phyloP scores from a whole-genome alignment of 2,329 filamentous ascomycete genomes.

The Fusarium proliferatum region DNA sequence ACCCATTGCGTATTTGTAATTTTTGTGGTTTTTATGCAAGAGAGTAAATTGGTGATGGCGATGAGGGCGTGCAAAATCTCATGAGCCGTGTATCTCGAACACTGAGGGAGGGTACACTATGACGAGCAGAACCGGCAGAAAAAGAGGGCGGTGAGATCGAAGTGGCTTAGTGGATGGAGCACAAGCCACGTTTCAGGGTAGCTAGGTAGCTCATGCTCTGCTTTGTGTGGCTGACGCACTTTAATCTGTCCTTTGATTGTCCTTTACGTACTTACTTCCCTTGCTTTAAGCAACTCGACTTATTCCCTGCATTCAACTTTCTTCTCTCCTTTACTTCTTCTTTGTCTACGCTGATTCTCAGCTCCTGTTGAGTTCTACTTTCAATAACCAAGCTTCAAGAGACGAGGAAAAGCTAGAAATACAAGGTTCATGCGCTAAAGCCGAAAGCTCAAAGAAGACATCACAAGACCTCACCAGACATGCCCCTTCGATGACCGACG shows the following conservation, averaged over 20 bases:
- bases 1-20: conserved; percentile 55
- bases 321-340: conserved; percentile 9
- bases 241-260: conserved; percentile 31
- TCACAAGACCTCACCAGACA: conserved; percentile 34
- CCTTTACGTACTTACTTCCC: neutral
- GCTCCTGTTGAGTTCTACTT: no score
- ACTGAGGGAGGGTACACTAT: neutral
- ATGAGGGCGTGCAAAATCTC: conserved; percentile 31
- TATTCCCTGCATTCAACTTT: conserved; percentile 16
- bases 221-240: conserved; percentile 21
- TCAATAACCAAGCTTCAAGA: neutral
- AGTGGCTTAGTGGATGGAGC: neutral
- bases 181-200: conserved; percentile 22
- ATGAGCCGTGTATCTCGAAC: neutral
- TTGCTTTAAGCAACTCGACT: neutral
- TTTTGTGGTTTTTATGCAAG: conserved; percentile 14
- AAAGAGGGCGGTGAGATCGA: conserved; percentile 17
- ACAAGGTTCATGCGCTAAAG: conserved; percentile 7
- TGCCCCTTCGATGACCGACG: conserved; percentile 33
- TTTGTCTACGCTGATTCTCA: neutral
- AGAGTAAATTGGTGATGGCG: neutral
- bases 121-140: conserved; percentile 37
- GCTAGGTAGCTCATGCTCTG: neutral
- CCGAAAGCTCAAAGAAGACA: conserved; percentile 4
- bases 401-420: neutral